Evolutionary conservation across 257 asterid species (phyloP), one percentile per base, ranked within the genome.

Genomic region (Buddleja alternifolia): DNA sequence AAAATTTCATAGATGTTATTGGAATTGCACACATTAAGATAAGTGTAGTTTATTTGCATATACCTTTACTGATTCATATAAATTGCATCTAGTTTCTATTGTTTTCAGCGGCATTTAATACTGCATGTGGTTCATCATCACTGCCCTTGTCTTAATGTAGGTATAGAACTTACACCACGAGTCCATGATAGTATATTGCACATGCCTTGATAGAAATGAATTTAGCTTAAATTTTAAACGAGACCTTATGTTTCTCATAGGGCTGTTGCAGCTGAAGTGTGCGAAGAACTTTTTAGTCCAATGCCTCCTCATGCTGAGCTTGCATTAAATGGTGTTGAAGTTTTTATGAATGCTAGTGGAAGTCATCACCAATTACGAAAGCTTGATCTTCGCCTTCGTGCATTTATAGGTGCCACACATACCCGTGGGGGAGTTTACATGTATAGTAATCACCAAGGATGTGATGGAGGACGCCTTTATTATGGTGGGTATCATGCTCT

Each of bases 361-460:
- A 90, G 97, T 67, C 96, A 87, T 71, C 99, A 93, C 81, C 99
- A 90, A 66, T 75, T 90, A 73, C 80, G 99, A 55, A 93, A 93
- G 81, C 96, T 91, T 69, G 96, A 93, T 83, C 54, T 91, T 63
- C 92, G 97, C 60, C 86, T 90, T 57, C 95, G 90, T 80, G 85
- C 99, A 71, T 80, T 90, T 77, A 84, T 90, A 46, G 91, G 96
- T 66, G 99, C 99, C 67, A 93, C 96, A n/a, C 86, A 86, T 83
- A 87, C 92, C 53, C 96, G 97, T 70, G 99, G 97, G 63, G 99
- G 99, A 70, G 96, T 93, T 73, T 90, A 93, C 80, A 82, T 93
- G 96, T 93, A 93, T 62, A 87, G 96, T 75, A 93, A 90, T 86
- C 99, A 87, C 46, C 96, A 88, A 75, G 99, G 99, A 78, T 93